These are phyloP conservation scores for Penicillium sp. DNA, from an alignment of 2,329 filamentous ascomycete genomes.

Conservation along the genomic window DNA sequence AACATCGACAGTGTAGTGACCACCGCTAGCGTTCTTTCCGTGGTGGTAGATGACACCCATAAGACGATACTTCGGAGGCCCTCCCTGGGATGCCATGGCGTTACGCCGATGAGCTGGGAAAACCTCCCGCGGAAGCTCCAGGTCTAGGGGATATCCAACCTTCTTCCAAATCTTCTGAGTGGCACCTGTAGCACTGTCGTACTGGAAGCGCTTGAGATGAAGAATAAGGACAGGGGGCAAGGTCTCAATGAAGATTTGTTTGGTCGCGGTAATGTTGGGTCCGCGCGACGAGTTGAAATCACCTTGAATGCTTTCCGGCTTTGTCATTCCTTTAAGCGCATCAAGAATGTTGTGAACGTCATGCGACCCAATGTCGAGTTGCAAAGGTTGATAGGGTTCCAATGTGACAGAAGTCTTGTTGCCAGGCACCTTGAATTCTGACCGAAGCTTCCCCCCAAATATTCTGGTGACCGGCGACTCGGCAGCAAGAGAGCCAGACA, in stretches of 20 bases:
- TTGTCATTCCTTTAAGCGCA: conserved; percentile 79
- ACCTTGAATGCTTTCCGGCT: conserved; percentile 78
- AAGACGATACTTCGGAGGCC: conserved; percentile 77
- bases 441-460: conserved; percentile 86
- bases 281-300: conserved; percentile 79
- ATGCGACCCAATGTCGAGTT: conserved; percentile 86
- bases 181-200: conserved; percentile 74
- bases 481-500: conserved; percentile 68
- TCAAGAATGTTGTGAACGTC: conserved; percentile 89
- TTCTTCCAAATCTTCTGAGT: conserved; percentile 99
- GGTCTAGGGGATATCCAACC: conserved; percentile 87
- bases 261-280: conserved; percentile 73
- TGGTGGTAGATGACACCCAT: conserved; percentile 95
- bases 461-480: conserved; percentile 90
- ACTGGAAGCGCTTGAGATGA: conserved; percentile 96
- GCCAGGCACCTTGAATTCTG: conserved; percentile 81
- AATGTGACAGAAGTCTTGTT: conserved; percentile 87
- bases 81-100: conserved; percentile 62
- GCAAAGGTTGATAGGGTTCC: conserved; percentile 89
- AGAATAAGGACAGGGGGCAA: conserved; percentile 89
- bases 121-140: conserved; percentile 89
- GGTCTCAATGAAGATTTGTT: conserved; percentile 91
- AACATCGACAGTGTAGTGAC: conserved; percentile 97
- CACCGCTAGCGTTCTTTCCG: conserved; percentile 91
- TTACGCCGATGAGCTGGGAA: conserved; percentile 74